Evolutionary conservation across 2,329 filamentous ascomycete species (phyloP), one percentile per base, ranked within the genome.

Genomic region (Fusarium sp.): DNA sequence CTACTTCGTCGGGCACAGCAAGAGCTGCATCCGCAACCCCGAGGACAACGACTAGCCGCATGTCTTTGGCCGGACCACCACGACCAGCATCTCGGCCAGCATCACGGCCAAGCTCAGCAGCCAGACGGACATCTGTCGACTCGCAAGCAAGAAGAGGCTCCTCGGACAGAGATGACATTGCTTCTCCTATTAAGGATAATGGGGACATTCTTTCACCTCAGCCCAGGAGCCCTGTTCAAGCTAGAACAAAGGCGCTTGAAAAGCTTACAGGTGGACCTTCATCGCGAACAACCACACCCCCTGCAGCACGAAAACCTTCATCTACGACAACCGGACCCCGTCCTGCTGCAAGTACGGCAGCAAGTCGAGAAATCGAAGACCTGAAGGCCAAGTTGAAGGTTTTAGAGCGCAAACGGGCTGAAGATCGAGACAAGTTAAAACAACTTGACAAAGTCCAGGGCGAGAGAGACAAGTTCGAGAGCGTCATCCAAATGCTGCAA

Each of bases 401-500:
- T 7, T 86, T 98, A 77, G 95, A 99, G 81, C 94, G 96, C 77
- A 97, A 98, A 81, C 87, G 94, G 64, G 80, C 89, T 18, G 96
- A 98, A 72, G 94, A 98, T 78, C 90, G 94, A 26, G 95, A 98
- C 76, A 94, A 94, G 79, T 82, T 98, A 58, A 95, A 96, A 79
- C 89, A 88, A 18, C 82, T 98, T 54, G 93, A 97, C 64, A 91
- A 92, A 74, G 83, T 95, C 22, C 91, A 95, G 79, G 87, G 89
- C 24, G 94, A 97, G 77, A 88, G 91, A 35, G 93, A 96, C 78
- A 92, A 92, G 74, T 95, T 93, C 72, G 93, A 97, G 80, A 87
- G 83, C 10, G 94, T 98, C 73, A 95, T 98, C 55, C 93, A 97
- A 79, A 98, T 97, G 78, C 85, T 99, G 52, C 94, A 98, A 80